Conservation (phyloP, 1,284 basidiomycete genomes). For the Dichomitus squalens region DNA sequence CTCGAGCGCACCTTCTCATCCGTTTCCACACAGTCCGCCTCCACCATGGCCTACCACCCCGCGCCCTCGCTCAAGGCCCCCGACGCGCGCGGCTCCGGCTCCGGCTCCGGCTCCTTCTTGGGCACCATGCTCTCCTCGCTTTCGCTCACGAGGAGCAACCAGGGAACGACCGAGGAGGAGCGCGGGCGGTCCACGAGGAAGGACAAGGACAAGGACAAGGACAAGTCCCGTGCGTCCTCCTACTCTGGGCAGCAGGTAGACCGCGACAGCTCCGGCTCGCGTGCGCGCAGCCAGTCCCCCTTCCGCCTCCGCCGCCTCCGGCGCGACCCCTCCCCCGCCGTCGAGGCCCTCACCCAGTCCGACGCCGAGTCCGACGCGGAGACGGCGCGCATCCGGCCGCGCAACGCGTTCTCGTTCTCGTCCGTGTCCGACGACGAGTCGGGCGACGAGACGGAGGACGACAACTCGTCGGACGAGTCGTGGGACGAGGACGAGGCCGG, state of each 20-base stretch:
- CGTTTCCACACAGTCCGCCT: conserved; percentile 38
- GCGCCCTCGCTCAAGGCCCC: conserved; percentile 23
- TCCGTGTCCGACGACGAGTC: conserved; percentile 49
- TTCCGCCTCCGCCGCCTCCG: conserved; percentile 56
- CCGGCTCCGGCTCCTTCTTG: conserved; percentile 64
- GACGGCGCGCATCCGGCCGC: conserved; percentile 53
- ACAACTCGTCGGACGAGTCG: conserved; percentile 34
- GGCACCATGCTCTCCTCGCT: conserved; percentile 71
- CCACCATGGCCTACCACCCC: conserved; percentile 7
- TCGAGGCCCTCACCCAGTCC: conserved; percentile 73
- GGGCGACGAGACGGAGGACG: conserved; percentile 47
- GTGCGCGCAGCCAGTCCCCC: conserved; percentile 72
- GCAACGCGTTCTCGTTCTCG: conserved; percentile 71
- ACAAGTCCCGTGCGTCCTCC: conserved; percentile 56
- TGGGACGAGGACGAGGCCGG: conserved; percentile 57
- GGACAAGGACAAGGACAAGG: conserved; percentile 34
- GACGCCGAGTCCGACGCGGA: conserved; percentile 66
- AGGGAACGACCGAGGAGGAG: conserved; percentile 42
- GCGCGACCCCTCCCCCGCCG: conserved; percentile 70
- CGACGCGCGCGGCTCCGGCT: conserved; percentile 40
- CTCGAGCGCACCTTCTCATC: conserved; percentile 56
- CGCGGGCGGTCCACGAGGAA: conserved; percentile 57
- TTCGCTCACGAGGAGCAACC: conserved; percentile 55
- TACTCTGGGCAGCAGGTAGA: conserved; percentile 31
- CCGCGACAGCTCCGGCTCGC: conserved; percentile 36